phyloP scores from a whole-genome alignment of 257 asterid genomes.

The Solanum appendiculatum region DNA sequence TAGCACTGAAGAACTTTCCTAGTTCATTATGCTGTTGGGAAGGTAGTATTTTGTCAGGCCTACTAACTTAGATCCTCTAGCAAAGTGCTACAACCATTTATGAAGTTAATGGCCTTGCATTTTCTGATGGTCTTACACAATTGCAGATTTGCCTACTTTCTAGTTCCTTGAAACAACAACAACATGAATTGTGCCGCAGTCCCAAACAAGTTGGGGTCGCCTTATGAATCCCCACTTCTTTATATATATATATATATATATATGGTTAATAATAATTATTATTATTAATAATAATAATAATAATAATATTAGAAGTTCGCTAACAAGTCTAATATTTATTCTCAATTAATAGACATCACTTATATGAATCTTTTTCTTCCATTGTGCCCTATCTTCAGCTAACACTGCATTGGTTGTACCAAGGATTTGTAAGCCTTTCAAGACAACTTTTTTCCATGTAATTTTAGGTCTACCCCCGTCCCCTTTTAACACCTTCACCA shows the following conservation, averaged over 20 bases:
- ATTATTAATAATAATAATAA: no score
- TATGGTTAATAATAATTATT: no score
- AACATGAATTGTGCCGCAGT: background rate
- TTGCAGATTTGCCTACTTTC: background rate
- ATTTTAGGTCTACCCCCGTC: no score
- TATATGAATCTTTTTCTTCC: background rate
- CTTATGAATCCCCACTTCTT: background rate
- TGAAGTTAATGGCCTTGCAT: background rate
- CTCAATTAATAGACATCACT: background rate
- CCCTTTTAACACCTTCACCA: background rate
- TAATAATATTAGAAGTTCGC: background rate
- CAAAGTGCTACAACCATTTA: background rate
- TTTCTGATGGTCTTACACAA: background rate
- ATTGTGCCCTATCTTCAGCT: background rate
- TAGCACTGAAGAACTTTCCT: background rate
- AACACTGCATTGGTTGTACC: background rate
- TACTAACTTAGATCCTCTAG: background rate
- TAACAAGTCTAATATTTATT: background rate
- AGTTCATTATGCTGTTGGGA: background rate
- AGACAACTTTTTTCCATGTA: no score
- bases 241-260: no score
- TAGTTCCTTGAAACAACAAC: background rate
- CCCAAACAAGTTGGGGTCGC: background rate
- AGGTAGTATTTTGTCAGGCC: background rate
- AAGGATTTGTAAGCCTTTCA: background rate